Percentiles rank a stretch among this genome's conserved stretches.
Conservation (phyloP, 371 early-diverging fungal genomes). For the Parasitella parasitica region DNA sequence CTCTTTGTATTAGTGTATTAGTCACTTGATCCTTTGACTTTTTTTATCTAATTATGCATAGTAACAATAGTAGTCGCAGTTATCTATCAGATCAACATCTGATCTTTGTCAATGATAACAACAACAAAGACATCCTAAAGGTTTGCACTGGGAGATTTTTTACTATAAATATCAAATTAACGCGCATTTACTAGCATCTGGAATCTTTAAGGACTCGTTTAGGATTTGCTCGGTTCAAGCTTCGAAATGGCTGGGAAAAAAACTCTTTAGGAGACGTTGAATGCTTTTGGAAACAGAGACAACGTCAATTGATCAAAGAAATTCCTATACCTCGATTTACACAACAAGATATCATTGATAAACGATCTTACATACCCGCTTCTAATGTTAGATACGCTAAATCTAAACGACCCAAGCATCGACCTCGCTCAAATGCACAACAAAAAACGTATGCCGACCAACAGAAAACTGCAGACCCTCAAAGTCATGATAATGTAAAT, state of each 20-base stretch:
- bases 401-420: slow-evolving; percentile 12
- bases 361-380: slow-evolving; percentile 18
- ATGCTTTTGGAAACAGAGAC: slow-evolving; percentile 36
- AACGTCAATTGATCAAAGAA: slow-evolving; percentile 23
- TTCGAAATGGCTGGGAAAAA: slow-evolving; percentile 42
- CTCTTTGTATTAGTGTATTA: background rate
- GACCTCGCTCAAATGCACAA: background rate
- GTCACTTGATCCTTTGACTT: background rate
- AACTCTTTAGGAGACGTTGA: slow-evolving; percentile 38
- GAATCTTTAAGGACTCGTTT: slow-evolving; percentile 35
- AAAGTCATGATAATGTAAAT: background rate
- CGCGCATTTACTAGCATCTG: slow-evolving; percentile 20
- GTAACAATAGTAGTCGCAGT: background rate
- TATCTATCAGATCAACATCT: background rate
- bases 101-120: background rate
- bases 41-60: slow-evolving; percentile 4
- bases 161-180: background rate
- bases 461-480: background rate
- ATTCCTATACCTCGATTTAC: slow-evolving; percentile 45
- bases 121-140: background rate
- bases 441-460: background rate
- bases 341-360: slow-evolving; percentile 46
- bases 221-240: slow-evolving; percentile 41
- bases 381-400: slow-evolving; percentile 9
- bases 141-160: background rate